A percentile compares a stretch with the other conserved stretches of the same genome.
phyloP scores from a whole-genome alignment of 2,329 filamentous ascomycete genomes.

The Colletotrichum aenigma region DNA sequence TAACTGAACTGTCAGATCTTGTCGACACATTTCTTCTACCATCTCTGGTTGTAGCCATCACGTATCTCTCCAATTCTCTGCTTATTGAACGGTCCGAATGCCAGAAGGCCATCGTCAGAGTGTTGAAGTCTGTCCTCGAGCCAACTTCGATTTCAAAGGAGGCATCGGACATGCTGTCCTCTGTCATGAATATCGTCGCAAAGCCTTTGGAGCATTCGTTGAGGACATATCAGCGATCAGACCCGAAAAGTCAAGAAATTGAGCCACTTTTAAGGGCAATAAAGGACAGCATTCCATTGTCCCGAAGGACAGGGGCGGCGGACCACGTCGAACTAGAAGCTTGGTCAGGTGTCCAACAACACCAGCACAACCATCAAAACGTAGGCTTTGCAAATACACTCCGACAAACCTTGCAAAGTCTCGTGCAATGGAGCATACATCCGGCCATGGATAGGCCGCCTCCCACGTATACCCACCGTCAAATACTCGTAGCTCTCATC shows the following conservation, averaged over 20 bases:
- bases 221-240: slow-evolving; percentile 67
- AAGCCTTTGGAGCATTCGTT: slow-evolving; percentile 72
- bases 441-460: slow-evolving; percentile 59
- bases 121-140: slow-evolving; percentile 74
- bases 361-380: slow-evolving; percentile 42
- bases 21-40: slow-evolving; percentile 83
- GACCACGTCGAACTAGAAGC: slow-evolving; percentile 71
- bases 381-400: slow-evolving; percentile 63
- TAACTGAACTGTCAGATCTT: slow-evolving; percentile 56
- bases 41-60: slow-evolving; percentile 74
- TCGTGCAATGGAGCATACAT: slow-evolving; percentile 71
- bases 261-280: slow-evolving; percentile 72
- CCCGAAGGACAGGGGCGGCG: slow-evolving; percentile 65
- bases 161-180: slow-evolving; percentile 71
- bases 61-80: slow-evolving; percentile 73
- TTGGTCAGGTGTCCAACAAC: slow-evolving; percentile 53
- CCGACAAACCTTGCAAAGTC: slow-evolving; percentile 63
- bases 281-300: slow-evolving; percentile 60
- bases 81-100: slow-evolving; percentile 68
- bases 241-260: slow-evolving; percentile 71
- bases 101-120: slow-evolving; percentile 71
- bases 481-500: slow-evolving; percentile 65
- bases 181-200: slow-evolving; percentile 74
- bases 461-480: slow-evolving; percentile 74
- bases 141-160: slow-evolving; percentile 75